phyloP scores from a whole-genome alignment of 345 rosid genomes.

The Dipteronia dyeriana region DNA sequence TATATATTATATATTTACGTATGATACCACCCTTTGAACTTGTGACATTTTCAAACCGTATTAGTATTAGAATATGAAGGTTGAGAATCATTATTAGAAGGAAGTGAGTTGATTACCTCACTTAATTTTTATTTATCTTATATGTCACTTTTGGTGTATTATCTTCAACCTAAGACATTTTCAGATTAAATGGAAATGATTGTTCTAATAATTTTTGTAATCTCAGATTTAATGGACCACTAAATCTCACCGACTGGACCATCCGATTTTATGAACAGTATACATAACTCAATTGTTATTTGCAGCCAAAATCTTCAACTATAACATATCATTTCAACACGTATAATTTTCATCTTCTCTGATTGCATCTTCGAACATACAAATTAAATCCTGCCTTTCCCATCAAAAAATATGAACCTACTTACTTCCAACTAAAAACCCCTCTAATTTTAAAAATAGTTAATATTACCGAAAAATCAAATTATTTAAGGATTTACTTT shows the following conservation, averaged over 20 bases:
- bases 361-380: constrained; percentile 9
- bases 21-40: too few relatives aligned
- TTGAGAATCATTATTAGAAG: too few relatives aligned
- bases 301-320: constrained; percentile 31
- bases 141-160: too few relatives aligned
- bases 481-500: too few relatives aligned
- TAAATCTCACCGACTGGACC: not conserved
- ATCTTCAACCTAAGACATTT: too few relatives aligned
- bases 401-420: not conserved
- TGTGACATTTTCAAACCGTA: too few relatives aligned
- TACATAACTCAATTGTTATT: constrained; percentile 3
- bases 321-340: constrained; percentile 4
- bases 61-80: not conserved
- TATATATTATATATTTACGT: too few relatives aligned
- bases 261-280: constrained; percentile 11
- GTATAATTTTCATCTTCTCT: not conserved
- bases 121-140: not conserved
- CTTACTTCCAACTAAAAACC: not conserved
- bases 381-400: not conserved
- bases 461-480: too few relatives aligned
- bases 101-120: not conserved
- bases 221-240: too few relatives aligned
- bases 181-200: too few relatives aligned
- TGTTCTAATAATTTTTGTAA: too few relatives aligned
- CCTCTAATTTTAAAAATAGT: too few relatives aligned